phyloP scores from a whole-genome alignment of 352 stramenopile genomes.

The Phytophthora brassicae region DNA sequence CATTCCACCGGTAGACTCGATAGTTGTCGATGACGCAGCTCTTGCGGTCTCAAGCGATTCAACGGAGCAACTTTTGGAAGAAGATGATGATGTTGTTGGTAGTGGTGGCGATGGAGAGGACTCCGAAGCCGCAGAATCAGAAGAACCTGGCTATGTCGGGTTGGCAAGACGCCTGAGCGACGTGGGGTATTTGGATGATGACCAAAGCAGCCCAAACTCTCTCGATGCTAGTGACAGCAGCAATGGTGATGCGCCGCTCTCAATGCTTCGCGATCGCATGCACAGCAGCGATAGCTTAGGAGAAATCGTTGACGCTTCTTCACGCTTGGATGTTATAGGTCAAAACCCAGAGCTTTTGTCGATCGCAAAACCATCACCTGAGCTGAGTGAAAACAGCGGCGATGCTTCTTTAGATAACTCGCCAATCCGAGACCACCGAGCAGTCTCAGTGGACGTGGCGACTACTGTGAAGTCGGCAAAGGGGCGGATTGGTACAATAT shows the following conservation, averaged over 20 bases:
- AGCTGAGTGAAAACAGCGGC: constrained; percentile 14
- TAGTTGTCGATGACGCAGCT: constrained; percentile 37
- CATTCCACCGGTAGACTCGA: constrained; percentile 37
- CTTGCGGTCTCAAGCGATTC: constrained; percentile 23
- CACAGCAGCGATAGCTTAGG: constrained; percentile 40
- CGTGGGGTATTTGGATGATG: constrained; percentile 43
- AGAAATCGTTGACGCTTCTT: constrained; percentile 35
- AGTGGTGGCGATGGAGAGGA: constrained; percentile 38
- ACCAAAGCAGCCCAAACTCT: constrained; percentile 24
- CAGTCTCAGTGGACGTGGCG: constrained; percentile 50
- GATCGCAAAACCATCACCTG: constrained; percentile 21
- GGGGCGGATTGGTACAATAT: constrained; percentile 69
- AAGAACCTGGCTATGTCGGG: constrained; percentile 35
- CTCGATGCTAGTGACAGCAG: constrained; percentile 20
- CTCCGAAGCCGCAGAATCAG: constrained; percentile 24
- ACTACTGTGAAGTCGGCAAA: constrained; percentile 65
- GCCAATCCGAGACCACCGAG: constrained; percentile 28
- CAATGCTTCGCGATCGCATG: constrained; percentile 40
- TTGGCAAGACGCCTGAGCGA: constrained; percentile 36
- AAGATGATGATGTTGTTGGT: constrained; percentile 39
- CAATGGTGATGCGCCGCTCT: constrained; percentile 14
- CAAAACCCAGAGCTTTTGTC: constrained; percentile 27
- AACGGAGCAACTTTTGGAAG: constrained; percentile 36
- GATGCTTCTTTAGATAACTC: constrained; percentile 11
- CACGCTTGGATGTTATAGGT: constrained; percentile 22